Conservation (phyloP, 495 filamentous ascomycete genomes). For the Podospora didyma region DNA sequence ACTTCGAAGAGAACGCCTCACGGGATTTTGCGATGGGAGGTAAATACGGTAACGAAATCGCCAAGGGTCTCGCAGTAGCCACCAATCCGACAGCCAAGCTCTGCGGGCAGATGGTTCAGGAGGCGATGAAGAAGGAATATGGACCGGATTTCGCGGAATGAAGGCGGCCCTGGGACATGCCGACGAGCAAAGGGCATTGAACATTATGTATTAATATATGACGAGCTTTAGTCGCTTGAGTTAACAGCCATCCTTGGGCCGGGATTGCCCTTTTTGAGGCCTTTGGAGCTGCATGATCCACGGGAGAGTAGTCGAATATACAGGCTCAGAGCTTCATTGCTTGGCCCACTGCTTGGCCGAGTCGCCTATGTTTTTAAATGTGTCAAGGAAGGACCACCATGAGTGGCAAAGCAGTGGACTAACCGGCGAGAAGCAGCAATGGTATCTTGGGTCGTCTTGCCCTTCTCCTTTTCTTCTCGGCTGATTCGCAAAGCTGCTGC, state of each 20-base stretch:
- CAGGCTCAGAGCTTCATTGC: constrained; percentile 15
- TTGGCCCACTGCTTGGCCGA: constrained; percentile 23
- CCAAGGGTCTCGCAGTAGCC: constrained; percentile 68
- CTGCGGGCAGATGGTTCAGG: constrained; percentile 81
- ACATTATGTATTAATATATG: constrained; percentile 8
- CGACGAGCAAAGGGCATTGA: background rate
- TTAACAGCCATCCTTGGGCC: too few species aligned
- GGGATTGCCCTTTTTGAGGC: too few species aligned
- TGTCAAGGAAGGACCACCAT: background rate
- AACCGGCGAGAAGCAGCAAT: constrained; percentile 48
- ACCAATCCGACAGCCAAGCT: constrained; percentile 87
- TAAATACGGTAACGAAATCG: constrained; percentile 73
- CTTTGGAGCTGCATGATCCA: too few species aligned
- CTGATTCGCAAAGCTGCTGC: constrained; percentile 68
- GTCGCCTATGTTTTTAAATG: constrained; percentile 14
- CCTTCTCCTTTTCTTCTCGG: constrained; percentile 76
- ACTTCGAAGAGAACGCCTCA: constrained; percentile 70
- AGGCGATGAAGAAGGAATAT: constrained; percentile 78
- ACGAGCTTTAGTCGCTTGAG: background rate
- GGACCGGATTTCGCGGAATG: constrained; percentile 33
- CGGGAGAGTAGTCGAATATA: background rate
- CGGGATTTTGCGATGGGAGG: constrained; percentile 72
- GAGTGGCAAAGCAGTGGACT: background rate
- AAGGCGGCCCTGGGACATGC: constrained; percentile 3
- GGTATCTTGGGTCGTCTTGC: constrained; percentile 49